Conservation (phyloP, 495 filamentous ascomycete genomes). For the Pyrenula massariospora region DNA sequence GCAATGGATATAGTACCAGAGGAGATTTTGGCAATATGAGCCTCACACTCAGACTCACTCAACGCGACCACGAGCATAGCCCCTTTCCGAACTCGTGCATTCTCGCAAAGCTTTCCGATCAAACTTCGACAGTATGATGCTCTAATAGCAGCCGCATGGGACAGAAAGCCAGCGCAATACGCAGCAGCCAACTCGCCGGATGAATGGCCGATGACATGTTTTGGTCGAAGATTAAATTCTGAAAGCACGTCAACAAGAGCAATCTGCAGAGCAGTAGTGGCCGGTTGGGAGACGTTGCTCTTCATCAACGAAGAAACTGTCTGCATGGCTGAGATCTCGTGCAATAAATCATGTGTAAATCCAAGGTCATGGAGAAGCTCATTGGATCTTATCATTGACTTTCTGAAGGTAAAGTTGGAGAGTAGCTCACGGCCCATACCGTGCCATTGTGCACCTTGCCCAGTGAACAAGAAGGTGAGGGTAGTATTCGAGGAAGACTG, state of each 20-base stretch:
- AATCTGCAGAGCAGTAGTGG: slow-evolving; percentile 17
- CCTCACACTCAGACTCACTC: slow-evolving; percentile 20
- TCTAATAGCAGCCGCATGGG: slow-evolving; percentile 25
- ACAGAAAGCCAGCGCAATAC: slow-evolving; percentile 20
- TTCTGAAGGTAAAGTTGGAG: too few species aligned
- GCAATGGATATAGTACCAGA: slow-evolving; percentile 7
- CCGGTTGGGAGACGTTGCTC: slow-evolving; percentile 14
- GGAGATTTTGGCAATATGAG: not conserved
- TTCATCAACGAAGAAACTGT: too few species aligned
- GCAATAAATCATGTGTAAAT: too few species aligned
- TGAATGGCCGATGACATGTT: slow-evolving; percentile 11
- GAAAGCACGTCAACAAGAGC: slow-evolving; percentile 12
- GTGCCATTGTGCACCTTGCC: slow-evolving; percentile 54
- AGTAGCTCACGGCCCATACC: slow-evolving; percentile 37
- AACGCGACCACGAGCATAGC: slow-evolving; percentile 41
- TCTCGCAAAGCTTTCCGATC: slow-evolving; percentile 6
- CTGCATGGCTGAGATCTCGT: too few species aligned
- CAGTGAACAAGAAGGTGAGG: slow-evolving; percentile 27
- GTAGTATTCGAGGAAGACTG: too few species aligned
- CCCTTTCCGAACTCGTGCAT: slow-evolving; percentile 11
- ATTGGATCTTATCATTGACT: too few species aligned
- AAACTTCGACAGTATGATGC: slow-evolving; percentile 41
- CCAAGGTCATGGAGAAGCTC: too few species aligned
- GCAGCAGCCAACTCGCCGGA: slow-evolving; percentile 20
- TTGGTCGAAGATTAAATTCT: slow-evolving; percentile 9